phyloP scores from a whole-genome alignment of 768 basidiomycete species.

The Boletus pseudo-olivaceus region DNA sequence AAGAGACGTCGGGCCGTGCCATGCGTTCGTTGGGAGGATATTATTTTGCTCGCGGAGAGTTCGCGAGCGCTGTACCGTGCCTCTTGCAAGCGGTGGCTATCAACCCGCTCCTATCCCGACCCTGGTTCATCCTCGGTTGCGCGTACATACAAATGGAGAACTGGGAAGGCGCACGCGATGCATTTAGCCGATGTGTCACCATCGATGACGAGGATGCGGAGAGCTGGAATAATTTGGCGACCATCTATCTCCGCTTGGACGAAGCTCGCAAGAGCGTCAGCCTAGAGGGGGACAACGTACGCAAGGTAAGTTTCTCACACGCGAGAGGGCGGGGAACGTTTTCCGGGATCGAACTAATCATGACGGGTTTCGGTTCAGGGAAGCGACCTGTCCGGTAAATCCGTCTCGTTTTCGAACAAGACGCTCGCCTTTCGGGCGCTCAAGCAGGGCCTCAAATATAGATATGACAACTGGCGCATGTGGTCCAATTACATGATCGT shows the following conservation, averaged over 20 bases:
- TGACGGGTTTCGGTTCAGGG: slow-evolving; percentile 21
- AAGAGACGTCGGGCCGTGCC: slow-evolving; percentile 78
- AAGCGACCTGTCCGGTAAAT: slow-evolving; percentile 18
- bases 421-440: slow-evolving; percentile 89
- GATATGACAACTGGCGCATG: slow-evolving; percentile 95
- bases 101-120: slow-evolving; percentile 80
- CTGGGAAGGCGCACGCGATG: slow-evolving; percentile 81
- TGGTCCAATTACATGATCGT: slow-evolving; percentile 98
- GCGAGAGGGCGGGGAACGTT: too few species aligned
- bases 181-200: slow-evolving; percentile 80
- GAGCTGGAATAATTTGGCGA: slow-evolving; percentile 98
- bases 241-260: slow-evolving; percentile 85
- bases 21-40: slow-evolving; percentile 89
- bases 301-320: slow-evolving; percentile 17
- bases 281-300: slow-evolving; percentile 25
- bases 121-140: slow-evolving; percentile 98
- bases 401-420: slow-evolving; percentile 69
- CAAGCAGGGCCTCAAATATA: slow-evolving; percentile 79
- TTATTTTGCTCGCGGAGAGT: slow-evolving; percentile 69
- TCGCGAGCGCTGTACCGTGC: slow-evolving; percentile 56
- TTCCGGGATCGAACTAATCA: slow-evolving; percentile 9
- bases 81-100: slow-evolving; percentile 77
- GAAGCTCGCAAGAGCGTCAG: slow-evolving; percentile 34
- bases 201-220: slow-evolving; percentile 97
- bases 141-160: slow-evolving; percentile 76